phyloP scores from a whole-genome alignment of 306 rosid genomes.

The Malus sylvestris region DNA sequence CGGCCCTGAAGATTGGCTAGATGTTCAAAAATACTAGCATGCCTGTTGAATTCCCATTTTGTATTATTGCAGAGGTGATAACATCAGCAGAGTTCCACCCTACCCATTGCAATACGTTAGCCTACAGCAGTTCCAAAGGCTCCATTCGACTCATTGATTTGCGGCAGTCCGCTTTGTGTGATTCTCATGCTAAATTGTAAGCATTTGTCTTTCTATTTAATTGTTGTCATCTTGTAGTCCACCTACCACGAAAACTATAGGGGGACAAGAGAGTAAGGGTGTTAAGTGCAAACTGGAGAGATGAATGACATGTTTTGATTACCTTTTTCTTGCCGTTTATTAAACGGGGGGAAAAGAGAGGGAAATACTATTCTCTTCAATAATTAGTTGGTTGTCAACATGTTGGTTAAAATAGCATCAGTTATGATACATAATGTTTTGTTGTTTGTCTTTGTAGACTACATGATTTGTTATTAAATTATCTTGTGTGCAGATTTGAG shows the following conservation, averaged over 20 bases:
- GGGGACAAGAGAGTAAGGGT: background rate
- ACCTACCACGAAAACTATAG: background rate
- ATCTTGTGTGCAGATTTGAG: conserved; percentile 68
- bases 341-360: background rate
- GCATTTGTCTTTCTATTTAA: conserved; percentile 22
- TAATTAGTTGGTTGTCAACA: background rate
- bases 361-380: background rate
- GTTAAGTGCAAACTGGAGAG: background rate
- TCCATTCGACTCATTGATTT: conserved; percentile 92
- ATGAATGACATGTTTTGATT: background rate
- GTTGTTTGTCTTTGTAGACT: background rate
- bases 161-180: conserved; percentile 98
- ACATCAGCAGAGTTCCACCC: conserved; percentile 99
- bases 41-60: conserved; percentile 16
- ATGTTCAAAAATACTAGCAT: conserved; percentile 1
- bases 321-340: background rate
- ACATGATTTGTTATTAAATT: background rate
- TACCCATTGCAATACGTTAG: conserved; percentile 82
- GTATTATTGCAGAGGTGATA: conserved; percentile 80
- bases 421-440: background rate
- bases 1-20: background rate
- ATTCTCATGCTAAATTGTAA: conserved; percentile 90
- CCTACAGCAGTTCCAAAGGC: conserved; percentile 98
- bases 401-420: background rate
- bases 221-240: background rate